These are phyloP conservation scores for Aspergillus fructus DNA, from an alignment of 2,329 filamentous ascomycete genomes.

Conservation along the genomic window DNA sequence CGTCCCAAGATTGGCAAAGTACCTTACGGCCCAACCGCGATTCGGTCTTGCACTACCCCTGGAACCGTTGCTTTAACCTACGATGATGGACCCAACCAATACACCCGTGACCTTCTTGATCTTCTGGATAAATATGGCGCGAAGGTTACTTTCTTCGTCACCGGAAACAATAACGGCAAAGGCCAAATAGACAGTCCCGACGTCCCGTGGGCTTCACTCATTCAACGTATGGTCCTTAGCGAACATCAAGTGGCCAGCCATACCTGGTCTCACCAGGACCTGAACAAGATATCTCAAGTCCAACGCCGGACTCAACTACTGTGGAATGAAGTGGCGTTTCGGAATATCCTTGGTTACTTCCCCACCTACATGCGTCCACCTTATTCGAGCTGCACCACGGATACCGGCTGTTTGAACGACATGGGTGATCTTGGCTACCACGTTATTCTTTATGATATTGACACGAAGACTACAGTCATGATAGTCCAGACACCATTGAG, in stretches of 20 bases:
- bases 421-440: constrained; percentile 51
- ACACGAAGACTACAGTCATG: constrained; percentile 49
- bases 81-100: constrained; percentile 65
- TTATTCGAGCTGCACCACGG: constrained; percentile 42
- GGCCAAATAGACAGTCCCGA: constrained; percentile 44
- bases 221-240: constrained; percentile 43
- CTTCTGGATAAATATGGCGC: constrained; percentile 59
- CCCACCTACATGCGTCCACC: constrained; percentile 57
- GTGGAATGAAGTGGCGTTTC: constrained; percentile 49
- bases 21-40: constrained; percentile 36
- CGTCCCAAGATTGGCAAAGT: constrained; percentile 38
- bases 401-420: constrained; percentile 42
- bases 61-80: constrained; percentile 66
- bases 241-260: constrained; percentile 55
- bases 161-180: constrained; percentile 48
- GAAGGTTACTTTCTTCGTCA: constrained; percentile 68
- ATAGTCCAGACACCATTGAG: constrained; percentile 37
- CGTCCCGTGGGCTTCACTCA: constrained; percentile 39
- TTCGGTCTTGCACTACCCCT: constrained; percentile 44
- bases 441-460: constrained; percentile 47
- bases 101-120: constrained; percentile 62
- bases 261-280: constrained; percentile 52
- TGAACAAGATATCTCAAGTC: constrained; percentile 39
- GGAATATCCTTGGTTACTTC: constrained; percentile 49
- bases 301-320: constrained; percentile 45